These are phyloP conservation scores for Hyaloscypha variabilis DNA, from an alignment of 495 filamentous ascomycete species.

Conservation along the genomic window DNA sequence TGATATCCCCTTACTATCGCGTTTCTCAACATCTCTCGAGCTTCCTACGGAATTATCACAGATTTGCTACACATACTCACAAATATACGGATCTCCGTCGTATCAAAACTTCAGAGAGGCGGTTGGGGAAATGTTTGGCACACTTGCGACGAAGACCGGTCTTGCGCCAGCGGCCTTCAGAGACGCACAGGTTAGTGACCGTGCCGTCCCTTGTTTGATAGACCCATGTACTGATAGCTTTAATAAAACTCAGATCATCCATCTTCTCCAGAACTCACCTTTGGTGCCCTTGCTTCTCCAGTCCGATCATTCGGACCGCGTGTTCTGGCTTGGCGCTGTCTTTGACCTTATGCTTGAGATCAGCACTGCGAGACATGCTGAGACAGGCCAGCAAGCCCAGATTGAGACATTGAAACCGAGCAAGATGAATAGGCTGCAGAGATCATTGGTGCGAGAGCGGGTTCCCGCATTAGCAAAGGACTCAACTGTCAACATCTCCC, in stretches of 20 bases:
- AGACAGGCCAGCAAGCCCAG: slow-evolving; percentile 38
- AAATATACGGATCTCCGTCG: slow-evolving; percentile 16
- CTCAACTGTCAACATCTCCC: slow-evolving; percentile 53
- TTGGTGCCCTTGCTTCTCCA: slow-evolving; percentile 46
- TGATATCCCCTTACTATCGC: slow-evolving; percentile 49
- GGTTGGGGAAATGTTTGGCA: slow-evolving; percentile 25
- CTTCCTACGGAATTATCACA: not conserved
- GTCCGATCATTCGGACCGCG: slow-evolving; percentile 32
- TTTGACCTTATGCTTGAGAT: slow-evolving; percentile 56
- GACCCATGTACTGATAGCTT: slow-evolving; percentile 39
- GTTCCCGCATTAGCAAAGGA: slow-evolving; percentile 65
- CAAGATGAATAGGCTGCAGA: slow-evolving; percentile 68
- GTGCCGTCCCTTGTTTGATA: slow-evolving; percentile 27
- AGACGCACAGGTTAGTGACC: slow-evolving; percentile 53
- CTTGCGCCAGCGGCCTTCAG: slow-evolving; percentile 38
- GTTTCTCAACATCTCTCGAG: slow-evolving; percentile 34
- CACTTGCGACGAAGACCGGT: slow-evolving; percentile 23
- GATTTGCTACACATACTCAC: slow-evolving; percentile 6
- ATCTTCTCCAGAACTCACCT: slow-evolving; percentile 66
- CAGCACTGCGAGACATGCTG: slow-evolving; percentile 31
- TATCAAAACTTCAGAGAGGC: slow-evolving; percentile 18
- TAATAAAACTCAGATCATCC: slow-evolving; percentile 52
- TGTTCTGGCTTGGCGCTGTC: slow-evolving; percentile 46
- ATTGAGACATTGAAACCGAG: slow-evolving; percentile 54
- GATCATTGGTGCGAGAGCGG: slow-evolving; percentile 61